A percentile compares a stretch with the other conserved stretches of the same genome.
phyloP scores from a whole-genome alignment of 306 rosid species.

The Quercus bicolor region DNA sequence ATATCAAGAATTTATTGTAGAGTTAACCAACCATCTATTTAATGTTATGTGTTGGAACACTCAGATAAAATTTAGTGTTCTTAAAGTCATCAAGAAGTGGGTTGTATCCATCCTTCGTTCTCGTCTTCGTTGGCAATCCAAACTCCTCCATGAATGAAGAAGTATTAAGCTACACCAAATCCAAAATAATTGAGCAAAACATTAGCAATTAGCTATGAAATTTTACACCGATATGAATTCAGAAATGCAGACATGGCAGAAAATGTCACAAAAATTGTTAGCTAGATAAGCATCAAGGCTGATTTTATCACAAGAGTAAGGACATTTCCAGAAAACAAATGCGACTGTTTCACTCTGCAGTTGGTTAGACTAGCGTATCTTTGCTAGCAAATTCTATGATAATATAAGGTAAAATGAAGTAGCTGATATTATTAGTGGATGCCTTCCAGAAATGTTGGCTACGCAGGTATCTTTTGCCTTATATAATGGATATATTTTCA shows the following conservation, averaged over 20 bases:
- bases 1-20: neutral
- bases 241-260: neutral
- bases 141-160: conserved; percentile 99
- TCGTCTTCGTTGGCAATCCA: conserved; percentile 81
- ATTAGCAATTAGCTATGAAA: neutral
- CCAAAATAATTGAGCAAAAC: conserved; percentile 12
- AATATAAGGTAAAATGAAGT: neutral
- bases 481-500: neutral
- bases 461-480: neutral
- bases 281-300: neutral
- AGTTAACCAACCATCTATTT: conserved; percentile 26
- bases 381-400: neutral
- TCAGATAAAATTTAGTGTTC: conserved; percentile 83
- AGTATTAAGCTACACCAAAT: conserved; percentile 66
- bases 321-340: neutral
- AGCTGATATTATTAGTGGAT: neutral
- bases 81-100: conserved; percentile 91
- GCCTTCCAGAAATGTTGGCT: neutral
- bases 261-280: neutral
- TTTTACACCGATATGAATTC: neutral
- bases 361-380: neutral
- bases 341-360: neutral
- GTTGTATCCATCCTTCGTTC: conserved; percentile 88
- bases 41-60: conserved; percentile 86
- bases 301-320: neutral